Conservation (phyloP, 2,329 filamentous ascomycete genomes). For the Botrytis byssoidea region DNA sequence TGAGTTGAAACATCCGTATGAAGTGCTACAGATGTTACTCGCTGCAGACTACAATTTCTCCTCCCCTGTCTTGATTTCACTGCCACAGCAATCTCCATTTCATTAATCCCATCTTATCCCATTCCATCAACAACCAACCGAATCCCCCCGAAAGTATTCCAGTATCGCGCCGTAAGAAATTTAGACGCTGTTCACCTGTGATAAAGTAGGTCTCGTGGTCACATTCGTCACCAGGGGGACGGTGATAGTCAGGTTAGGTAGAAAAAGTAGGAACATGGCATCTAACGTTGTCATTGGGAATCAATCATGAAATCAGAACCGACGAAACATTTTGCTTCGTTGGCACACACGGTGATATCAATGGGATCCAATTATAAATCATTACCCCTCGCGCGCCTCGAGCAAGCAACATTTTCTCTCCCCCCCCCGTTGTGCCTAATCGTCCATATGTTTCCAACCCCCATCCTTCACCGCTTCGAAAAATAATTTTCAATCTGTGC, state of each 20-base stretch:
- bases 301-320: background rate
- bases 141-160: background rate
- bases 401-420: background rate
- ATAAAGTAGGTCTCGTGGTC: constrained; percentile 16
- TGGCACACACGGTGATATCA: constrained; percentile 16
- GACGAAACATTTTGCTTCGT: constrained; percentile 16
- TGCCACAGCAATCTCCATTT: background rate
- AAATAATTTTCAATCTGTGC: background rate
- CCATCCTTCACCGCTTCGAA: constrained; percentile 13
- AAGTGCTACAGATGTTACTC: background rate
- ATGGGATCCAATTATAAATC: constrained; percentile 9
- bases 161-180: constrained; percentile 1
- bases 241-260: background rate
- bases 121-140: background rate
- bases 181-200: constrained; percentile 8
- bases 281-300: background rate
- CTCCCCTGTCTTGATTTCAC: background rate
- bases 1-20: too few relatives aligned
- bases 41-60: background rate
- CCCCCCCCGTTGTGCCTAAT: background rate
- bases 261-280: constrained; percentile 13
- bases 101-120: background rate
- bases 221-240: background rate
- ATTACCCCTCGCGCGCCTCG: background rate
- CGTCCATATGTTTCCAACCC: background rate